Evolutionary conservation across 1,284 basidiomycete species (phyloP).

Genomic region (Grifola frondosa): DNA sequence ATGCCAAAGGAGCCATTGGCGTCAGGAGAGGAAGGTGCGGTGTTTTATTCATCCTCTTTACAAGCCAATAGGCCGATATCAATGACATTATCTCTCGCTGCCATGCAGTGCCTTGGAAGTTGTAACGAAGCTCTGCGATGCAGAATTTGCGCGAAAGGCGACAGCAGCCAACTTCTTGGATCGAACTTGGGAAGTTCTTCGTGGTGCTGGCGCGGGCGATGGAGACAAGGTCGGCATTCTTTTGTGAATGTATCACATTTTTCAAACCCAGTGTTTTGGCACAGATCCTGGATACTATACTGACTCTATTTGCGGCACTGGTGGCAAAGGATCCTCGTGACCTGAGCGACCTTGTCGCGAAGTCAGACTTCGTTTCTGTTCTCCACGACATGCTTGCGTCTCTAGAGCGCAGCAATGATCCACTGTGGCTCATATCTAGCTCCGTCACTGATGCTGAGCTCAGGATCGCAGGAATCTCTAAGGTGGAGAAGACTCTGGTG

Average conservation of each 20-base stretch:
- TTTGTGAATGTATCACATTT: not conserved
- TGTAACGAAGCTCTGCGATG: constrained; percentile 66
- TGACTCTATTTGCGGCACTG: constrained; percentile 57
- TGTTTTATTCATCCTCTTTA: no score
- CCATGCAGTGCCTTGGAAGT: constrained; percentile 66
- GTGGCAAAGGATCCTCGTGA: constrained; percentile 55
- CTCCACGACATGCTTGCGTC: constrained; percentile 46
- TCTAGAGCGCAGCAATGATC: constrained; percentile 41
- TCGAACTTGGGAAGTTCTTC: constrained; percentile 64
- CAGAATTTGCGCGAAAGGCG: constrained; percentile 72
- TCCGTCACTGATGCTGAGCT: constrained; percentile 37
- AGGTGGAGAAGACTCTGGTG: constrained; percentile 49
- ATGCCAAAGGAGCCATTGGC: constrained; percentile 45
- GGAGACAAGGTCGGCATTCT: constrained; percentile 51
- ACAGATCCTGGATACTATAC: constrained; percentile 61
- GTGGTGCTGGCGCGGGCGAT: constrained; percentile 53
- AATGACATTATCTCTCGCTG: not conserved
- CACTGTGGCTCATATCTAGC: constrained; percentile 39
- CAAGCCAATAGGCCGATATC: no score
- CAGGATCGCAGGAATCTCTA: constrained; percentile 44
- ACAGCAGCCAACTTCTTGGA: constrained; percentile 69
- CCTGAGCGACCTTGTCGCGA: constrained; percentile 50
- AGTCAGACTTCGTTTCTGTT: constrained; percentile 38
- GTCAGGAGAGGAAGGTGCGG: constrained; percentile 67
- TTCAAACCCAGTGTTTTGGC: constrained; percentile 3